Evolutionary conservation across 108 stramenopile species (phyloP), one percentile per base, ranked within the genome.

Genomic region (Cyclotella distinguenda): DNA sequence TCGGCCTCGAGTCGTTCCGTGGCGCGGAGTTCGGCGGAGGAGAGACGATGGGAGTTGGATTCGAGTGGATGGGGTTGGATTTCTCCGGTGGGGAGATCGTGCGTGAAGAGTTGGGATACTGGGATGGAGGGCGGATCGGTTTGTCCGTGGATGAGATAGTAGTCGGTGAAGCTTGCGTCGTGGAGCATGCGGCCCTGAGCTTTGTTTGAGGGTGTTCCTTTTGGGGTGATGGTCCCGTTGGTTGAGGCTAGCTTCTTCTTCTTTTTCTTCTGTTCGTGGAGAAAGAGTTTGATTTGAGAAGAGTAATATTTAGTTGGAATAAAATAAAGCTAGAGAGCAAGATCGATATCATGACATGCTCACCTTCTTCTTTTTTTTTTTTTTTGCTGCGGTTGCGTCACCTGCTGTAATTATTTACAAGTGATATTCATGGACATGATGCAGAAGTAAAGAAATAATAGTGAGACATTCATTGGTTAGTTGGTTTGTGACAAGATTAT

Each of bases 121-220:
- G 96, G 96, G 44, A 96, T 95, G 39, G 99, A 86, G 10, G 99
- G 99, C 18, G 97, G 96, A 23, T 95, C 86, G 0, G 99, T 98
- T 82, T 99, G 99, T 12, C 97, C 97, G 47, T 95, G 83, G 38
- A 86, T 77, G 21, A 91, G 86, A 62, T 96, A 96, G 72, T 89
- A 96, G 60, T 99, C 96, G 1, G 93, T 94, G 70, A 91, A 97
- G 56, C 83, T 82, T 7, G 83, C 95, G 3, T 81, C 86, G 46
- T 87, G 81, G 28, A 93, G 76, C 45, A 94, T 86, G 6, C 74
- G 72, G 34, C 82, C 79, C 13, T 88, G 85, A n/a, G 85, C 82
- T 60, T 90, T 94, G 40, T 76, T 69, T 40, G 77, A 83, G 10
- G 92, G 89, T 35, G 74, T 76, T 47, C 81, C 82, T 31, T 78